A percentile compares a stretch with the other conserved stretches of the same genome.
Conservation (phyloP, 768 basidiomycete species). For the Leccinellum rugosiceps region DNA sequence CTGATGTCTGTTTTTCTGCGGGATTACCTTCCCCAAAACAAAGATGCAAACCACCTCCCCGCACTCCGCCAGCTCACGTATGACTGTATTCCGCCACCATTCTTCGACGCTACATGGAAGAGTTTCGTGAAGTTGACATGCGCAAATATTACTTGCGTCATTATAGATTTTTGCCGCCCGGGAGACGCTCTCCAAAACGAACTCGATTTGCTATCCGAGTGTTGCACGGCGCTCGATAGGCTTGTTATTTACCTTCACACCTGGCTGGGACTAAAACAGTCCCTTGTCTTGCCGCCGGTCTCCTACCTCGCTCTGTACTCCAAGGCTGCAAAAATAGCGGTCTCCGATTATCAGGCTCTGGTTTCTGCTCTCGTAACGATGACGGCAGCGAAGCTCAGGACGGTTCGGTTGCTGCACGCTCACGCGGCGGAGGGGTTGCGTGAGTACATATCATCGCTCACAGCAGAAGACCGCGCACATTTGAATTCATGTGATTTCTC, state of each 20-base stretch:
- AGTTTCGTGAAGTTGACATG: slow-evolving; percentile 25
- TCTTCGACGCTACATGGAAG: slow-evolving; percentile 28
- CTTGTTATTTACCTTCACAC: slow-evolving; percentile 25
- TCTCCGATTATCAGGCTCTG: slow-evolving; percentile 15
- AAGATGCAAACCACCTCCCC: slow-evolving; percentile 25
- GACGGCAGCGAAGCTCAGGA: slow-evolving; percentile 17
- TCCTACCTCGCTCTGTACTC: slow-evolving; percentile 24
- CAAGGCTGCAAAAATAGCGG: slow-evolving; percentile 12
- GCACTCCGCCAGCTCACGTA: slow-evolving; percentile 30
- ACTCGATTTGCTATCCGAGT: slow-evolving; percentile 24
- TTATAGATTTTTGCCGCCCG: slow-evolving; percentile 25
- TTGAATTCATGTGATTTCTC: slow-evolving; percentile 13
- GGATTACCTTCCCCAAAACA: slow-evolving; percentile 30
- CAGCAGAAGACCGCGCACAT: slow-evolving; percentile 7
- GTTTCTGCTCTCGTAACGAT: slow-evolving; percentile 24
- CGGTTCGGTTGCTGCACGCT: slow-evolving; percentile 21
- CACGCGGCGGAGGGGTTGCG: slow-evolving; percentile 13
- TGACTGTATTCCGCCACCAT: slow-evolving; percentile 31
- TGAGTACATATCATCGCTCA: neutral
- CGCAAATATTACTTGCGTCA: slow-evolving; percentile 25
- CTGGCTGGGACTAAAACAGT: slow-evolving; percentile 21
- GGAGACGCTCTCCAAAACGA: slow-evolving; percentile 26
- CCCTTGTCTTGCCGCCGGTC: slow-evolving; percentile 24
- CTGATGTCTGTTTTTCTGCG: slow-evolving; percentile 28
- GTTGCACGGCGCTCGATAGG: slow-evolving; percentile 21